phyloP scores from a whole-genome alignment of 371 early-diverging fungal genomes.

The Sporodiniella umbellata region DNA sequence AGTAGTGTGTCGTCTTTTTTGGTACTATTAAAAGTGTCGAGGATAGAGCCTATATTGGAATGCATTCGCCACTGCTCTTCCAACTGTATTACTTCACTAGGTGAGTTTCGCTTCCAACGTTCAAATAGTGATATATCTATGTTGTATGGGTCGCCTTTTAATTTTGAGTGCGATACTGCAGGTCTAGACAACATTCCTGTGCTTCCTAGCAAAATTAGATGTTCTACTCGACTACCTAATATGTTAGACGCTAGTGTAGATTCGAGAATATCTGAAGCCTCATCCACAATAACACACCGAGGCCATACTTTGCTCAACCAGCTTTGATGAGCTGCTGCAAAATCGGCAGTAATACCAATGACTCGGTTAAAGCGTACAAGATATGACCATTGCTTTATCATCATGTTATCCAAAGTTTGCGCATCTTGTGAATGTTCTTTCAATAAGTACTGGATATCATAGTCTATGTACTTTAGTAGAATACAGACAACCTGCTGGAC shows the following conservation, averaged over 20 bases:
- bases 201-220: slow-evolving; percentile 34
- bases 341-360: slow-evolving; percentile 39
- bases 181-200: slow-evolving; percentile 12
- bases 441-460: slow-evolving; percentile 20
- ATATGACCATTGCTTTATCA: slow-evolving; percentile 20
- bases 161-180: background rate
- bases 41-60: slow-evolving; percentile 13
- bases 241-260: slow-evolving; percentile 16
- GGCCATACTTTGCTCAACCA: slow-evolving; percentile 28
- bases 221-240: slow-evolving; percentile 28
- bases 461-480: slow-evolving; percentile 21
- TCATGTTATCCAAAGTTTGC: slow-evolving; percentile 16
- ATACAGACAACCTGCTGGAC: slow-evolving; percentile 4
- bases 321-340: slow-evolving; percentile 31
- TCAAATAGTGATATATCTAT: slow-evolving; percentile 33
- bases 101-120: slow-evolving; percentile 28
- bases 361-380: slow-evolving; percentile 31
- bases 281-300: slow-evolving; percentile 34
- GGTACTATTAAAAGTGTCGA: slow-evolving; percentile 16
- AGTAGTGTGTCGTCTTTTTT: slow-evolving; percentile 2
- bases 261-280: slow-evolving; percentile 30
- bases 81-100: slow-evolving; percentile 18
- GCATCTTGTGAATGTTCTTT: slow-evolving; percentile 22
- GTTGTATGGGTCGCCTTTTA: slow-evolving; percentile 14
- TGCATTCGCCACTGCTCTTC: slow-evolving; percentile 49